Evolutionary conservation across 345 rosid species (phyloP).

Genomic region (Reutealis trisperma): DNA sequence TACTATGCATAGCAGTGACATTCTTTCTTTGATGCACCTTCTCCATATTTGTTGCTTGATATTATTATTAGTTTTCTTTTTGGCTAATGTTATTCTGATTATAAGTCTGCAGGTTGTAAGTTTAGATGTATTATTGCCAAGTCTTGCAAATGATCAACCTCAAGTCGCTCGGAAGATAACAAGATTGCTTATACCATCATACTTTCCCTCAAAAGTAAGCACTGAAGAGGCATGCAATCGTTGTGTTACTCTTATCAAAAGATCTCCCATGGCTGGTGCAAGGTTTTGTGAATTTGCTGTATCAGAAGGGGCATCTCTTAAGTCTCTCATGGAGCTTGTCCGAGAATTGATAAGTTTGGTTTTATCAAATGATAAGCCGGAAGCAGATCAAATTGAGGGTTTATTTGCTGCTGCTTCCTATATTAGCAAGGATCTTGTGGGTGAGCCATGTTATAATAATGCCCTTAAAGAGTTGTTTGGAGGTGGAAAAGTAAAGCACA

Average conservation of each 20-base stretch:
- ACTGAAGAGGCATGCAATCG: conserved; percentile 79
- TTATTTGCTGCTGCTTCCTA: conserved; percentile 52
- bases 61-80: conserved; percentile 13
- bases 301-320: conserved; percentile 61
- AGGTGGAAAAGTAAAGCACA: conserved; percentile 48
- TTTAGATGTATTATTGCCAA: conserved; percentile 59
- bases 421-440: conserved; percentile 59
- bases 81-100: conserved; percentile 12
- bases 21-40: neutral
- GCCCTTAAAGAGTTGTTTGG: conserved; percentile 58
- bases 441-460: conserved; percentile 48
- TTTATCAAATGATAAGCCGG: conserved; percentile 48
- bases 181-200: conserved; percentile 76
- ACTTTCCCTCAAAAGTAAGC: conserved; percentile 73
- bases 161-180: conserved; percentile 76
- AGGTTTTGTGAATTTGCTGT: conserved; percentile 79
- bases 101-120: conserved; percentile 58
- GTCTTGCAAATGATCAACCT: conserved; percentile 69
- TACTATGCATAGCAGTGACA: conserved; percentile 1
- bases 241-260: conserved; percentile 71
- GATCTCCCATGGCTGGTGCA: conserved; percentile 86
- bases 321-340: conserved; percentile 64
- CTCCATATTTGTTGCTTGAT: conserved; percentile 1
- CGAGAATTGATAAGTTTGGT: conserved; percentile 54
- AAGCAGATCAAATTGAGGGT: conserved; percentile 68